Conservation (phyloP, 768 basidiomycete genomes). For the Leucocoprinus sp. region DNA sequence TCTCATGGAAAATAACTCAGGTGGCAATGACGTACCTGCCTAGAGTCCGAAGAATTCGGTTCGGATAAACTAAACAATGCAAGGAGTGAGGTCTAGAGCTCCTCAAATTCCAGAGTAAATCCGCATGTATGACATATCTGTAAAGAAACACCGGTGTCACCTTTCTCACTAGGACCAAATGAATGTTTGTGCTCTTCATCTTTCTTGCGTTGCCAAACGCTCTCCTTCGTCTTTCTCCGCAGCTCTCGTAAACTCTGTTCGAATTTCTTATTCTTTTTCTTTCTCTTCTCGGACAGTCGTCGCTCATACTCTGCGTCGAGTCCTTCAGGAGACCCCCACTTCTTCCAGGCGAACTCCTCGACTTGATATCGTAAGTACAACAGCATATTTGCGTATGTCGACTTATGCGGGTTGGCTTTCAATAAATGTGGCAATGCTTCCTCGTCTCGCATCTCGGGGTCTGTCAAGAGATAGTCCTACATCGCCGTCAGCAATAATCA, state of each 20-base stretch:
- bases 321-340: conserved; percentile 93
- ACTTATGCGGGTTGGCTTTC: conserved; percentile 91
- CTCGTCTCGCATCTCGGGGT: conserved; percentile 89
- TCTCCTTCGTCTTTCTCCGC: conserved; percentile 77
- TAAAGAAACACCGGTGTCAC: conserved; percentile 44
- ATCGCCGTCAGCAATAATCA: conserved; percentile 7
- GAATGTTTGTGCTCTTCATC: conserved; percentile 86
- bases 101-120: conserved; percentile 85
- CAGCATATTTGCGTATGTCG: conserved; percentile 99
- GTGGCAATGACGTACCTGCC: neutral
- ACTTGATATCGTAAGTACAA: conserved; percentile 89
- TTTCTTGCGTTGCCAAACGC: conserved; percentile 80
- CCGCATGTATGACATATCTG: conserved; percentile 88
- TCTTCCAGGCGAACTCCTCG: conserved; percentile 94
- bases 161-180: conserved; percentile 55
- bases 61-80: neutral
- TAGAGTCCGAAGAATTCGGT: too few relatives aligned
- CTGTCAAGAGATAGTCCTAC: conserved; percentile 79
- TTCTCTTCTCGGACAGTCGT: conserved; percentile 73
- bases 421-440: conserved; percentile 89
- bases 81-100: conserved; percentile 19
- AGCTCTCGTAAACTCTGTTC: conserved; percentile 84
- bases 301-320: conserved; percentile 83
- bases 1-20: neutral
- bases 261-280: conserved; percentile 91